Conservation (phyloP, 2,329 filamentous ascomycete species). For the Botryosphaeria dothidea region DNA sequence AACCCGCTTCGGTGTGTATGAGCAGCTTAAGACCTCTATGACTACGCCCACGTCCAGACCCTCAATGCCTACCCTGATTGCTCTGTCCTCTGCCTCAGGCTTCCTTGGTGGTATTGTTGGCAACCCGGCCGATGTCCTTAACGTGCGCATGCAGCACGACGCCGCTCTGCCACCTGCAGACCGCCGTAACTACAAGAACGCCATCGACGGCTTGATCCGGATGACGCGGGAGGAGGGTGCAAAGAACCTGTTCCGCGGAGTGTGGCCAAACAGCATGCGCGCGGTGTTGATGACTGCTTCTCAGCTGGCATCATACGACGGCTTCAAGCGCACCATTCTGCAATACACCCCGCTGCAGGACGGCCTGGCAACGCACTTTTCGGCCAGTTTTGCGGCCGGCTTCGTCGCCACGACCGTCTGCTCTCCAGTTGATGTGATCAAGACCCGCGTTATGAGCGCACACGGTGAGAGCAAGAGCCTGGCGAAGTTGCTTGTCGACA, state of each 20-base stretch:
- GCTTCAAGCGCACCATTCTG: slow-evolving; percentile 72
- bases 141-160: slow-evolving; percentile 97
- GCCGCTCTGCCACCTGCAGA: slow-evolving; percentile 71
- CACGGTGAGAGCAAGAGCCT: slow-evolving; percentile 54
- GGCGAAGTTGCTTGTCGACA: slow-evolving; percentile 61
- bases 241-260: slow-evolving; percentile 76
- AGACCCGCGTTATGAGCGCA: slow-evolving; percentile 82
- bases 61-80: slow-evolving; percentile 74
- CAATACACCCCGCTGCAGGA: slow-evolving; percentile 65
- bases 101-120: slow-evolving; percentile 87
- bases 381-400: slow-evolving; percentile 74
- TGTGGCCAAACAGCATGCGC: slow-evolving; percentile 77
- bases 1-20: slow-evolving; percentile 94
- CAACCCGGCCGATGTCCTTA: slow-evolving; percentile 94
- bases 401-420: slow-evolving; percentile 84
- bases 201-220: slow-evolving; percentile 78
- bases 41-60: slow-evolving; percentile 56
- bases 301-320: slow-evolving; percentile 82
- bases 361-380: slow-evolving; percentile 74
- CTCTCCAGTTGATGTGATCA: slow-evolving; percentile 84
- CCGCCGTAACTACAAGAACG: slow-evolving; percentile 86
- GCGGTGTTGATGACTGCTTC: slow-evolving; percentile 86
- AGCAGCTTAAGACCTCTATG: slow-evolving; percentile 78
- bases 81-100: slow-evolving; percentile 79
- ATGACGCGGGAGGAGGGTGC: slow-evolving; percentile 87